Percentiles rank a stretch among this genome's conserved stretches.
These are phyloP conservation scores for Leptographium radiaticola DNA, from an alignment of 2,329 filamentous ascomycete genomes.

Conservation along the genomic window DNA sequence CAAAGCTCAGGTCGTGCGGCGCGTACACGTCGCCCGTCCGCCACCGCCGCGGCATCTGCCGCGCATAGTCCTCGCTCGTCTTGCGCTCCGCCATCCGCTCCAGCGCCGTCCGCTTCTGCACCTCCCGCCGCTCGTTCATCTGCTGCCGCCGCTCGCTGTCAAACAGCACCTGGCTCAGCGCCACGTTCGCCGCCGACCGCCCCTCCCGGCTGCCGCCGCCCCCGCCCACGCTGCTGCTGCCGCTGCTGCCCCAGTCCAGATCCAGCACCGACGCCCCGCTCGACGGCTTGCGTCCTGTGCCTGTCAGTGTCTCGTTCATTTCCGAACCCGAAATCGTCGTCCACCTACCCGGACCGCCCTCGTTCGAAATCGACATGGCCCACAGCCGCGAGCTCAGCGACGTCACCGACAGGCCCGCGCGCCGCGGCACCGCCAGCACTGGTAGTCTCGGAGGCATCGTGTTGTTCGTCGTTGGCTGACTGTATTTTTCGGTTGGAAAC, in stretches of 20 bases:
- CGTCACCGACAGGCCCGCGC: neutral
- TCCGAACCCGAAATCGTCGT: neutral
- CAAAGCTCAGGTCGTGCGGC: constrained; percentile 69
- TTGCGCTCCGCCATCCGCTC: constrained; percentile 26
- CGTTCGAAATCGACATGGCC: constrained; percentile 6
- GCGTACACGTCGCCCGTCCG: constrained; percentile 73
- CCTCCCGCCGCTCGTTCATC: constrained; percentile 6
- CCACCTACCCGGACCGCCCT: constrained; percentile 2
- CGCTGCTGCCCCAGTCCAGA: constrained; percentile 5
- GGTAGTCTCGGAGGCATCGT: constrained; percentile 12
- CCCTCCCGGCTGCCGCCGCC: too few species aligned
- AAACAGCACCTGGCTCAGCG: constrained; percentile 9
- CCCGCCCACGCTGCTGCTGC: neutral
- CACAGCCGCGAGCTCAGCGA: constrained; percentile 5
- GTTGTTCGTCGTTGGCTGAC: constrained; percentile 18
- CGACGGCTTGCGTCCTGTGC: neutral
- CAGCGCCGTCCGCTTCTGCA: constrained; percentile 18
- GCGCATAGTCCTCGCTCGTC: constrained; percentile 39
- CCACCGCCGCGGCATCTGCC: constrained; percentile 60
- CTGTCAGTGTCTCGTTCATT: neutral
- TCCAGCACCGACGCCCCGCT: constrained; percentile 10
- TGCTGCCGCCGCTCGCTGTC: constrained; percentile 7
- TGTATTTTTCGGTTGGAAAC: too few species aligned
- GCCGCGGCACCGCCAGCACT: neutral
- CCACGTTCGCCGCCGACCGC: constrained; percentile 1